Base-by-base conservation (phyloP, 2,329 filamentous ascomycete genomes). In the Stagonosporopsis chrysanthemi region DNA sequence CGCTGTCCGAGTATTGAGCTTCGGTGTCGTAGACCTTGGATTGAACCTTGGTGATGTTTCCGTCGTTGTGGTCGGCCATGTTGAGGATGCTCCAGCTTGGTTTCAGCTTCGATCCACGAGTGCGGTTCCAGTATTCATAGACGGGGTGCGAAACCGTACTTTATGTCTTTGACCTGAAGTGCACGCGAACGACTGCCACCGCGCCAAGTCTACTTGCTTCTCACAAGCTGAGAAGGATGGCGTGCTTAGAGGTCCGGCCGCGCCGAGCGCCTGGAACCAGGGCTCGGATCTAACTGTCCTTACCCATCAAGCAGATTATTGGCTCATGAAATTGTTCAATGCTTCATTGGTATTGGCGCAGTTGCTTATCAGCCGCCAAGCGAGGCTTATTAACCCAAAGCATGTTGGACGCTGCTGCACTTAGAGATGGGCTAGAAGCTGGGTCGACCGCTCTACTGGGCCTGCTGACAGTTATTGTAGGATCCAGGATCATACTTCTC, bases 1-100 rank as follows among this genome's bases (percentile, higher is more conserved):
- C 62, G 9, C 36, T 50, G 38, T 66, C 62, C 12, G 59, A 64
- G 17, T 58, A 54, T 23, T 58, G 60, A 9, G 49, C 59, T 50
- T 59, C 50, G 39, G 41, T 36, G 29, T 60, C 58, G 47, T 50
- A 49, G 49, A 59, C 49, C 14, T 58, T 56, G 50, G 62, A 55
- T 2, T 52, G 51, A 4, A 15, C 23, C 39, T 61, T 61, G 8
- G 14, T 22, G 7, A 52, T 33, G 2, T 52, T 50, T 26, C 47
- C 26, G 9, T 46, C 9, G 17, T 45, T 35, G 35, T 45, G 44
- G 8, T 60, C 57, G n/a, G 40, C 40, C 57, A 60, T 60, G 17
- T 23, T 39, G n/a, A 7, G 8, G n/a, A 7, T 12, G 19, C 41
- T 26, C 5, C 6, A 46, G 6, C 6, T 14, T 31, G 15, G 11